Evolutionary conservation across 75 land plant genomes (phyloP), one percentile per base, ranked within the genome.

Genomic region (Pinus tabuliformis): DNA sequence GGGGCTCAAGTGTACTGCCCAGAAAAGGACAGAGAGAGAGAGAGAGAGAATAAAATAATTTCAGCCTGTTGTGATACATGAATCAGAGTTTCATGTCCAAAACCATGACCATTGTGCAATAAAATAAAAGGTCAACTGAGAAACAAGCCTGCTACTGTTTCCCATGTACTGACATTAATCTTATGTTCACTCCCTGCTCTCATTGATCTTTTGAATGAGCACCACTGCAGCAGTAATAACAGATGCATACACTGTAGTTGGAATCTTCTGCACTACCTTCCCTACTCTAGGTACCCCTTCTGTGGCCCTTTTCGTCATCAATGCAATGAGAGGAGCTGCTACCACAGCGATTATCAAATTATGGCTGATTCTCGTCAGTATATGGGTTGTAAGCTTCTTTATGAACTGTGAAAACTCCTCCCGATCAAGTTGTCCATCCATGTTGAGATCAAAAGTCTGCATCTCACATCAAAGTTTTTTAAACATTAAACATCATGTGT

Each of bases 281-380:
- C 97, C 97, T 24, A 94, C 84, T 15, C 80, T 76, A 14, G 97
- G 97, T 14, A 94, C 86, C 30, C 82, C 79, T 75, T 90, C 95
- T 3, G 92, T 89, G 45, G 89, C 91, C 66, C 77, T 86, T 77
- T 93, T 94, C 45, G 91, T 83, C 70, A 84, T 56, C 80, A 90
- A 22, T 28, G 95, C 97, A n/a, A 94, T 73, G 8, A 85, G 75
- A 30, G 97, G 97, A 11, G 95, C 92, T 5, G 80, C 80, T 30
- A 92, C 72, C 70, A 91, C 56, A 66, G 92, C 89, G 37, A 94
- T 59, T 5, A 94, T 73, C 54, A 92, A 56, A 36, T 84, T 87
- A 56, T 78, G 78, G 74, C 95, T 83, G 26, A 92, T 79, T 2
- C 45, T 54, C 0, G 75, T 61, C 36, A 85, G 49, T 57, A 91